Evolutionary conservation across 1,284 basidiomycete species (phyloP).

Genomic region (Pyrrhoderma noxium): DNA sequence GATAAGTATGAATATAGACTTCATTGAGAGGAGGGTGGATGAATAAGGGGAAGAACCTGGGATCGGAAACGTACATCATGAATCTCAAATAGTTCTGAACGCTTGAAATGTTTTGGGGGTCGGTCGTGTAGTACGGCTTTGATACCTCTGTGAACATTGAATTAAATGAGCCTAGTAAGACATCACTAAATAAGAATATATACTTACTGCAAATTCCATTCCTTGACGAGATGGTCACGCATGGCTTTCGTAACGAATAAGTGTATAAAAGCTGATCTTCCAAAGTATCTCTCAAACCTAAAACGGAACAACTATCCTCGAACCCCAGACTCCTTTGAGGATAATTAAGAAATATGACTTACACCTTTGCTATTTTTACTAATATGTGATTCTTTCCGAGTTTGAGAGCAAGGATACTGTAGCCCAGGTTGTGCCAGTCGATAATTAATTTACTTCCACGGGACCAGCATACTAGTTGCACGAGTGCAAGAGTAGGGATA

Average conservation of each 20-base stretch:
- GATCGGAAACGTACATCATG: conserved; percentile 52
- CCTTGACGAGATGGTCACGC: conserved; percentile 58
- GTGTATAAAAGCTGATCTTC: conserved; percentile 78
- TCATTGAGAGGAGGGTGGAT: background rate
- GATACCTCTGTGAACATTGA: conserved; percentile 50
- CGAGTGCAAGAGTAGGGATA: conserved; percentile 87
- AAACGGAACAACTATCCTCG: background rate
- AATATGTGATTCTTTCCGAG: conserved; percentile 62
- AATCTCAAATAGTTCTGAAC: conserved; percentile 56
- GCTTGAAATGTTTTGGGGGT: conserved; percentile 76
- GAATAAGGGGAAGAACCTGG: conserved; percentile 30
- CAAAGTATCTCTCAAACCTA: conserved; percentile 81
- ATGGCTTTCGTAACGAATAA: conserved; percentile 93
- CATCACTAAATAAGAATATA: background rate
- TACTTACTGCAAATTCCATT: conserved; percentile 74
- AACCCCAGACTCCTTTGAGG: background rate
- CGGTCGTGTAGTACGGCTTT: conserved; percentile 80
- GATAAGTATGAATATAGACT: conserved; percentile 23
- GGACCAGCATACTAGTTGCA: conserved; percentile 64
- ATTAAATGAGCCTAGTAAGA: conserved; percentile 3
- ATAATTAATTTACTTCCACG: conserved; percentile 84
- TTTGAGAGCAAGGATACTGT: conserved; percentile 85
- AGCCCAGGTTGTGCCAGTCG: conserved; percentile 99
- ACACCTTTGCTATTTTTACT: conserved; percentile 74
- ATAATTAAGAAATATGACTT: conserved; percentile 16